These are phyloP conservation scores for Cylindrotheca fusiformis DNA, from an alignment of 108 stramenopile species.

Conservation along the genomic window DNA sequence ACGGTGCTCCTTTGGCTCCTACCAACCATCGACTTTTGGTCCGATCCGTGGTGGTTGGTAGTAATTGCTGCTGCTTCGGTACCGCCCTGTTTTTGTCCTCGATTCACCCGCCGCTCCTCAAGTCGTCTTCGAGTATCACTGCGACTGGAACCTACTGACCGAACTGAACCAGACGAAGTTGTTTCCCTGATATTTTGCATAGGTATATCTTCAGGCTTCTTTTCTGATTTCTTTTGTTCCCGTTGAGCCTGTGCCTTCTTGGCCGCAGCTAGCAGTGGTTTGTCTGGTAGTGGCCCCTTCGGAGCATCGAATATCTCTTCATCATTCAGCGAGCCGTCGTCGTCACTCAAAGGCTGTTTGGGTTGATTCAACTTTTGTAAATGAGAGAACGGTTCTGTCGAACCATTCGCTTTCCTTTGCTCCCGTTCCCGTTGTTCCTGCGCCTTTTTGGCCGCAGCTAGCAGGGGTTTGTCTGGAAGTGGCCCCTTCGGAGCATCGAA, in stretches of 20 bases:
- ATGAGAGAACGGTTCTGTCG: neutral
- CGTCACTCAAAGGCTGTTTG: neutral
- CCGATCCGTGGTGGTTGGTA: too few species aligned
- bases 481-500: conserved; percentile 21
- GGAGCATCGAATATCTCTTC: conserved; percentile 16
- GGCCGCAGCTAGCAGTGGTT: conserved; percentile 17
- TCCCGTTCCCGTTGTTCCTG: neutral
- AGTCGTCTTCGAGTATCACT: too few species aligned
- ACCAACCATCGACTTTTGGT: too few species aligned
- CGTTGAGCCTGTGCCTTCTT: conserved; percentile 5
- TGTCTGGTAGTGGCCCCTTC: conserved; percentile 3
- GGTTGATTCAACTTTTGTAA: conserved; percentile 10
- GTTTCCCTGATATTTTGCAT: too few species aligned
- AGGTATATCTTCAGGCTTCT: too few species aligned
- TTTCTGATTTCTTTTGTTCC: too few species aligned
- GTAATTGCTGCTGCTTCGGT: too few species aligned
- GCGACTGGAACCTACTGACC: too few species aligned
- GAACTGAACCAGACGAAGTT: too few species aligned
- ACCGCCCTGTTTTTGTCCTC: too few species aligned
- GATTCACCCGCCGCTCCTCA: too few species aligned
- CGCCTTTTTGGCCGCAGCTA: conserved; percentile 14
- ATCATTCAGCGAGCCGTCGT: conserved; percentile 1
- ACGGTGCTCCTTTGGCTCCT: too few species aligned
- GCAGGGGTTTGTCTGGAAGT: conserved; percentile 2
- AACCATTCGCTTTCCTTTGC: neutral